Conservation (phyloP, 306 rosid genomes). For the Cucumis hystrix region DNA sequence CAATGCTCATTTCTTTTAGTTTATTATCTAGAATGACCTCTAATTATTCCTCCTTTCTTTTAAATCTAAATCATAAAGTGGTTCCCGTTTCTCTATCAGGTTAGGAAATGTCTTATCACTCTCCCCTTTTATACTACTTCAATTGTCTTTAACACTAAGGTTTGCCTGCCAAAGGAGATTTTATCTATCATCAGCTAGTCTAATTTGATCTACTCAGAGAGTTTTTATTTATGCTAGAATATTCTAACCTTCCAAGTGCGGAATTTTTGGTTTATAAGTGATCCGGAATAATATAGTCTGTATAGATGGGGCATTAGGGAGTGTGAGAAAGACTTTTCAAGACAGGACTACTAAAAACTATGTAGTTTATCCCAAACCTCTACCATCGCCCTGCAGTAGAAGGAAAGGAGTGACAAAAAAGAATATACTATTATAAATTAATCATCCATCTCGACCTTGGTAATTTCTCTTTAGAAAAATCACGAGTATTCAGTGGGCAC, state of each 20-base stretch:
- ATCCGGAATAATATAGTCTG: neutral
- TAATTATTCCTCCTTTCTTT: neutral
- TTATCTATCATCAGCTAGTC: neutral
- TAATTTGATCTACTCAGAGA: neutral
- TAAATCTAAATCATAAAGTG: neutral
- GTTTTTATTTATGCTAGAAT: neutral
- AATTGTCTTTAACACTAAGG: neutral
- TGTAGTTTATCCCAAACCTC: neutral
- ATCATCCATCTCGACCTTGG: neutral
- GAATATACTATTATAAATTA: neutral
- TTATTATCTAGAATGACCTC: neutral
- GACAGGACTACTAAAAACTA: neutral
- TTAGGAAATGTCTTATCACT: neutral
- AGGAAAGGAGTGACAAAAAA: neutral
- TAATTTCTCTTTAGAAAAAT: neutral
- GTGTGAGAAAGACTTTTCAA: neutral
- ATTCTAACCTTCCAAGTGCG: neutral
- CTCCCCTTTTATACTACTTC: neutral
- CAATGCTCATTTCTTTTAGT: neutral
- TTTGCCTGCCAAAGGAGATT: neutral
- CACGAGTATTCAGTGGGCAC: neutral
- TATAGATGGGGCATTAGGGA: neutral
- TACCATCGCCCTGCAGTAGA: neutral
- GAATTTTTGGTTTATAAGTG: neutral
- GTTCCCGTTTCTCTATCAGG: neutral